These are phyloP conservation scores for Suillus fuscotomentosus DNA, from an alignment of 768 basidiomycete genomes.

Conservation along the genomic window DNA sequence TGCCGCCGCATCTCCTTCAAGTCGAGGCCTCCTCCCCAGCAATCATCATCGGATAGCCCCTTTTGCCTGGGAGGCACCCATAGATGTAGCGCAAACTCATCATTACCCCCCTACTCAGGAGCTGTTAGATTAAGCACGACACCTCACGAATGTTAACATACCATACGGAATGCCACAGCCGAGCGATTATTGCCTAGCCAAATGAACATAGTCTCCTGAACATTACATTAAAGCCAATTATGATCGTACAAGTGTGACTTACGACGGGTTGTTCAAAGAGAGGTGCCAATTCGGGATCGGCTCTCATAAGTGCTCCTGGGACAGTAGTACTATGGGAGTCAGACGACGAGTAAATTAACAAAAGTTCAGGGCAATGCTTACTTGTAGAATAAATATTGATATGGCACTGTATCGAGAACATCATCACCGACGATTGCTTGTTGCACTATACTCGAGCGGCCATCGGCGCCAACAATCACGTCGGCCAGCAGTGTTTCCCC, in stretches of 20 bases:
- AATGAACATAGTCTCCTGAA: slow-evolving; percentile 11
- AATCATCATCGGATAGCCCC: slow-evolving; percentile 27
- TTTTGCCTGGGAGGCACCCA: slow-evolving; percentile 30
- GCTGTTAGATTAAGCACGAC: neutral
- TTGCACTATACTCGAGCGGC: slow-evolving; percentile 43
- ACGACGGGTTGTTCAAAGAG: slow-evolving; percentile 25
- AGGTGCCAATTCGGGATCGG: slow-evolving; percentile 38
- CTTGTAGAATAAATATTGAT: slow-evolving; percentile 43
- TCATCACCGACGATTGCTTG: slow-evolving; percentile 31
- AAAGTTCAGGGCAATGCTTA: slow-evolving; percentile 18
- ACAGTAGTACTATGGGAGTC: slow-evolving; percentile 35
- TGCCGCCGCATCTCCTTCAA: slow-evolving; percentile 30
- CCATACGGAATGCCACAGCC: slow-evolving; percentile 22
- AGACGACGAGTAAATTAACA: neutral
- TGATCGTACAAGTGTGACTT: slow-evolving; percentile 5
- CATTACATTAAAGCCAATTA: neutral
- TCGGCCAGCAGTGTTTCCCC: slow-evolving; percentile 48
- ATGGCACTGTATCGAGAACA: slow-evolving; percentile 25
- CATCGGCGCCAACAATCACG: slow-evolving; percentile 62
- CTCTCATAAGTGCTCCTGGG: slow-evolving; percentile 37
- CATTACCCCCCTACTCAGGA: slow-evolving; percentile 36
- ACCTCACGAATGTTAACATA: slow-evolving; percentile 8
- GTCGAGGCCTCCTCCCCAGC: slow-evolving; percentile 33
- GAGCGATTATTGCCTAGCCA: slow-evolving; percentile 25
- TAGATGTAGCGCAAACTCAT: slow-evolving; percentile 30